These are phyloP conservation scores for Trebouxiophyceae sp. DNA, from an alignment of 163 green algal species.

Conservation along the genomic window DNA sequence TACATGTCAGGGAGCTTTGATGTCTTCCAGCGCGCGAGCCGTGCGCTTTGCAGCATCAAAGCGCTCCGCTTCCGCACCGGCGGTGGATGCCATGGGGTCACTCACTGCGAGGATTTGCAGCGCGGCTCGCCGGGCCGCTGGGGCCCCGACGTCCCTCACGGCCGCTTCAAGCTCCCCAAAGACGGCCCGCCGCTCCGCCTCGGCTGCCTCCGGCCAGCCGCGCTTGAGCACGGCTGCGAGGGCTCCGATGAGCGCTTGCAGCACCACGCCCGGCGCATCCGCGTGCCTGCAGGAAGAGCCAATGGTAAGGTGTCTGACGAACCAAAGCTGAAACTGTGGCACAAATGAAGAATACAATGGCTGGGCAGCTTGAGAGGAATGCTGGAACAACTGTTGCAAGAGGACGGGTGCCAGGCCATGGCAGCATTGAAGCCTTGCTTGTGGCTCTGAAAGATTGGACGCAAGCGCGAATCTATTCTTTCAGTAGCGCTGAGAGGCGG, in stretches of 20 bases:
- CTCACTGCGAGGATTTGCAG: slow-evolving; percentile 22
- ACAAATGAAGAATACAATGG: not conserved
- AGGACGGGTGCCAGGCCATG: not conserved
- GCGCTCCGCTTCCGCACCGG: not conserved
- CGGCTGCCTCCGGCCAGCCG: slow-evolving; percentile 33
- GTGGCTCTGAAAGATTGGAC: not conserved
- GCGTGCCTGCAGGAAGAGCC: slow-evolving; percentile 1
- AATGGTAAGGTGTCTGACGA: not conserved
- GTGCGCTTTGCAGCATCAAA: not conserved
- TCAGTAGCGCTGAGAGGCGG: too few relatives aligned
- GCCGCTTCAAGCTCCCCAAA: slow-evolving; percentile 14
- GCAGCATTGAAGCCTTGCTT: not conserved
- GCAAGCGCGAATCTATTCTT: not conserved
- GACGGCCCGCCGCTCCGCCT: slow-evolving; percentile 7
- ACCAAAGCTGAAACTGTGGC: not conserved
- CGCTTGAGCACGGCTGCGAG: slow-evolving; percentile 54
- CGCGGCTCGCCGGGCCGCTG: slow-evolving; percentile 1
- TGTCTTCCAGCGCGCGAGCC: not conserved
- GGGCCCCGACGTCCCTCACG: not conserved
- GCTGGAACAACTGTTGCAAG: not conserved
- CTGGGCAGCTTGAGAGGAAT: not conserved
- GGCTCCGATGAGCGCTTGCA: slow-evolving; percentile 25
- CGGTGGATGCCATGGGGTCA: not conserved
- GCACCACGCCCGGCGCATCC: slow-evolving; percentile 2
- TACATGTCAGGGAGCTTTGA: not conserved